Conservation (phyloP, 305 asterid genomes). For the Salvia sclarea region DNA sequence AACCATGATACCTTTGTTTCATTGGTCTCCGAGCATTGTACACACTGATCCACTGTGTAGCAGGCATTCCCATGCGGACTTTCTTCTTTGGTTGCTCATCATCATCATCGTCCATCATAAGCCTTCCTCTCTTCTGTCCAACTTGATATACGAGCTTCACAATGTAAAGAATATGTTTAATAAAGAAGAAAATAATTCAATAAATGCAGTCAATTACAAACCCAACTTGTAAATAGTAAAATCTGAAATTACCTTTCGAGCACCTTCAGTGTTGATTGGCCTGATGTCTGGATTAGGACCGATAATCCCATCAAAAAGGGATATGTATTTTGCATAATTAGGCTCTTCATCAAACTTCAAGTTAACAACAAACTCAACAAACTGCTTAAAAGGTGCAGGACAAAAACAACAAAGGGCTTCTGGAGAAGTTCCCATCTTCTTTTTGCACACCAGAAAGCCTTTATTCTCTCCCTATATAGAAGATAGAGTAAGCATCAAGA, state of each 20-base stretch:
- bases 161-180: neutral
- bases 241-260: constrained; percentile 57
- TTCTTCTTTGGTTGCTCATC: constrained; percentile 68
- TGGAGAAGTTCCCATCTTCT: constrained; percentile 74
- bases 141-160: constrained; percentile 58
- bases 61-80: constrained; percentile 66
- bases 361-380: constrained; percentile 58
- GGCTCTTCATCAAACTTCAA: constrained; percentile 80
- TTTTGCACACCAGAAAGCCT: constrained; percentile 70
- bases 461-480: constrained; percentile 62
- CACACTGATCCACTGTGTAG: constrained; percentile 65
- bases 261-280: constrained; percentile 73
- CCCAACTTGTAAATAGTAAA: neutral
- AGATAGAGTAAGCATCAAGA: constrained; percentile 21
- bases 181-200: neutral
- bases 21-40: constrained; percentile 64
- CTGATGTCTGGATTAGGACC: constrained; percentile 64
- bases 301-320: constrained; percentile 64
- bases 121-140: constrained; percentile 62
- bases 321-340: constrained; percentile 58
- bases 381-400: constrained; percentile 67
- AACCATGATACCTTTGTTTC: constrained; percentile 59
- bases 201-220: constrained; percentile 25
- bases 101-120: constrained; percentile 51
- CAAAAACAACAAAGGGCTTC: constrained; percentile 62